Base-by-base conservation (phyloP, 495 filamentous ascomycete species). In the Neurospora tetrasperma region DNA sequence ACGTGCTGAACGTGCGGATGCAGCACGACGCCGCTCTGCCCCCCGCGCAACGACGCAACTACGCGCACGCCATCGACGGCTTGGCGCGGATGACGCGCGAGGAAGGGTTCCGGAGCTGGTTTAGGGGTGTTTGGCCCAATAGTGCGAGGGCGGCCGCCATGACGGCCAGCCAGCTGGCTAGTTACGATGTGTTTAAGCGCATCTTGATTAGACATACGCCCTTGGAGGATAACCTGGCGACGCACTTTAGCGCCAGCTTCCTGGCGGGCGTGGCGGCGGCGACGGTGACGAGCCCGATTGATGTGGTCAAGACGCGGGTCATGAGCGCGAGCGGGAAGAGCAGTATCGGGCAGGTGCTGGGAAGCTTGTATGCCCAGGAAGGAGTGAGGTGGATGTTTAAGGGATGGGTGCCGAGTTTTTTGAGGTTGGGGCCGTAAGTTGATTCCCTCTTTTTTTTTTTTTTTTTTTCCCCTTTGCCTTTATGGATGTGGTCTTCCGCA, bases 1-100 rank as follows among this genome's bases (percentile, higher is more conserved):
- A 99, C 79, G 92, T 99, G 12, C 86, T 98, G 72, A 99, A 99
- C 83, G 96, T 99, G 54, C 94, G 96, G 75, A 99, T 99, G 96
- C 96, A 99, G 82, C 91, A 95, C 84, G 96, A 98, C 80, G 90
- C 92, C 14, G 89, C 94, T 0, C 88, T 97, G 5, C 92, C 94
- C 0, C 77, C 83, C 3, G 85, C 84, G 2, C 84, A 96, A 74
- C 90, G 93, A 4, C 89, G 94, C 31, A 94, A 97, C 83, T 99
- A 99, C 85, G 89, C 89, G 70, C 86, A 98, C 77, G 96, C 94
- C 4, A 79, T 97, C 39, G 91, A 99, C 78, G 96, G 96, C 3
- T 82, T 99, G 71, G 82, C 92, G 12, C 88, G 93, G 69, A 97
- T 97, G 93, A 86, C 88, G 9, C 86, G 90, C 69, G 88, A 92